Evolutionary conservation across 2,329 filamentous ascomycete species (phyloP).

Genomic region (Polychaeton citri): DNA sequence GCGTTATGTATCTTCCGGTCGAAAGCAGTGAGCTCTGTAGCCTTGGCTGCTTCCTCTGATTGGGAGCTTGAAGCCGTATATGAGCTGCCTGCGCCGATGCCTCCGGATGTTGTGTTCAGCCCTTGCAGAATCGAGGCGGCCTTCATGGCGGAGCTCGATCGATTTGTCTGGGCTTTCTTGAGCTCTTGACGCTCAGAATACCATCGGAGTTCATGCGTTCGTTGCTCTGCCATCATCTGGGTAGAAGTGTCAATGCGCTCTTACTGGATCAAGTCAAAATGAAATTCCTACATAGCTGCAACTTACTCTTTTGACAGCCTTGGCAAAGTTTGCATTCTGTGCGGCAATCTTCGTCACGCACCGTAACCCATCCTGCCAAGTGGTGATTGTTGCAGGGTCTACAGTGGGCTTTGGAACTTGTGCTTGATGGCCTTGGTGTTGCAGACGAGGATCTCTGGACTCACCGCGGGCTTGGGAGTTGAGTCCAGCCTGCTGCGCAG

Average conservation of each 20-base stretch:
- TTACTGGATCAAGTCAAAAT: slow-evolving; percentile 1
- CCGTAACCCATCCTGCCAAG: slow-evolving; percentile 34
- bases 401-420: slow-evolving; percentile 18
- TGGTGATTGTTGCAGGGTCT: slow-evolving; percentile 34
- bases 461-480: too few species aligned
- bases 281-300: not conserved
- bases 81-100: slow-evolving; percentile 1
- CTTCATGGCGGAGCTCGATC: slow-evolving; percentile 15
- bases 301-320: slow-evolving; percentile 26
- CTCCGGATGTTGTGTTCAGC: slow-evolving; percentile 7
- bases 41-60: slow-evolving; percentile 17
- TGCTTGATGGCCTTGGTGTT: slow-evolving; percentile 8
- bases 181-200: slow-evolving; percentile 20
- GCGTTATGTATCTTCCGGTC: slow-evolving; percentile 51
- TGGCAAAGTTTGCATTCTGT: slow-evolving; percentile 29
- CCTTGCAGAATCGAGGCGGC: slow-evolving; percentile 19
- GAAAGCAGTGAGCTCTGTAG: slow-evolving; percentile 43
- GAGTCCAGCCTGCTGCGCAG: too few species aligned
- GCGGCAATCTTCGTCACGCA: slow-evolving; percentile 34
- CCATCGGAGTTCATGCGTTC: slow-evolving; percentile 50
- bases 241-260: slow-evolving; percentile 11
- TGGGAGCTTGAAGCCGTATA: slow-evolving; percentile 1
- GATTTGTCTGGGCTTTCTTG: slow-evolving; percentile 18
- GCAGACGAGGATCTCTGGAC: not conserved
- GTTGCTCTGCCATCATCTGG: slow-evolving; percentile 49